Base-by-base conservation (phyloP, 192 early-diverging fungal genomes). In the Geranomyces michiganensis region DNA sequence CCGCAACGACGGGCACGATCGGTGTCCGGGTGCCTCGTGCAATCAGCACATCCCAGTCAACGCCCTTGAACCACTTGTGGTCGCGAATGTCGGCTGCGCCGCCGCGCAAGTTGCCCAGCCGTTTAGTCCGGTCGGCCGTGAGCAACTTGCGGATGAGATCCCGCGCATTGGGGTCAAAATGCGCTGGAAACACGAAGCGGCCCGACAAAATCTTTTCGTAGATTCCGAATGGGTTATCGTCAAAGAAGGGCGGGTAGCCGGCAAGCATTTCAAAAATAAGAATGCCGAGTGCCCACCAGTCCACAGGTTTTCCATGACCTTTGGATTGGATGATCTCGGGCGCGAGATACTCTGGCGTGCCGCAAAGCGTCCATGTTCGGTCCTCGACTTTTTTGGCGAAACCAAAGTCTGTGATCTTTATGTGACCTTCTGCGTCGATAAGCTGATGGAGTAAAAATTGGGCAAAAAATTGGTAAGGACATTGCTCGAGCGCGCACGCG, bases 281-380 rank as follows among this genome's bases (percentile, higher is more conserved):
- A 63, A 99, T 96, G 48, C 96, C 96, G 45, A 99, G 83, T 26
- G 95, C 95, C 96, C 96, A 99, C 96, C 96, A 99, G 78, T 99
- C 96, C 10, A 99, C 96, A 6, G 96, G 90, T 74, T 96, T 97
- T 19, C 94, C 94, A 74, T 99, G 94, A 21, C 96, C 96, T 84
- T 93, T 95, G 68, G 89, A 90, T 80, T 96, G 93, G 81, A 99
- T 99, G 65, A 99, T 99, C 79, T 88, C 81, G 17, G 96, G 96
- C 46, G 96, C 96, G 49, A 99, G 81, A 78, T 99, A 99, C 75
- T 97, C 96, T 55, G 94, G 95, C 7, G 96, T 99, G 22, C 96
- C 96, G 79, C 96, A 99, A 61, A 99, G 78, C 49, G 96, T 99
- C 95, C 95, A 99, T 47, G 96, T 99, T 82, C 96, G 91, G 68